phyloP scores from a whole-genome alignment of 805 yeast genomes.

The Blastobotrys terrestris region DNA sequence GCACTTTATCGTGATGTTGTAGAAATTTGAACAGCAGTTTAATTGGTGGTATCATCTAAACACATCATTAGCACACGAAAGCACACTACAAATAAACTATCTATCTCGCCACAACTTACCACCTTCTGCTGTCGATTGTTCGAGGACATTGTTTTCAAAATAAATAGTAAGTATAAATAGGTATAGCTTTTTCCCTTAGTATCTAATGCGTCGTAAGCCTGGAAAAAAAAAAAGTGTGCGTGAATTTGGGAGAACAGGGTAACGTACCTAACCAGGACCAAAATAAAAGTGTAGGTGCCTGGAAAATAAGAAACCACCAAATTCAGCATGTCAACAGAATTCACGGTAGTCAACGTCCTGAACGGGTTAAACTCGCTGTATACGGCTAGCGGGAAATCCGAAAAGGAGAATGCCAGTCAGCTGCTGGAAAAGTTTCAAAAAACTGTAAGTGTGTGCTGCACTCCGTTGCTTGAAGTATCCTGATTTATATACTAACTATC shows the following conservation, averaged over 20 bases:
- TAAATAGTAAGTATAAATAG: too few relatives aligned
- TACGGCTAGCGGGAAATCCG: slow-evolving; percentile 34
- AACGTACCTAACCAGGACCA: not conserved
- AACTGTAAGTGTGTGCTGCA: slow-evolving; percentile 27
- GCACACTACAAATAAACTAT: not conserved
- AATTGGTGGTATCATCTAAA: slow-evolving; percentile 79
- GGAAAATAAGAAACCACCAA: not conserved
- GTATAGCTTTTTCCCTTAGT: too few relatives aligned
- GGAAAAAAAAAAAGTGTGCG: not conserved
- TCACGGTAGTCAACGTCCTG: slow-evolving; percentile 5
- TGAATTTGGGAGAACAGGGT: not conserved
- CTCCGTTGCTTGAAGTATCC: not conserved
- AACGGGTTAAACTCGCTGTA: slow-evolving; percentile 44
- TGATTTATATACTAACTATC: slow-evolving; percentile 8
- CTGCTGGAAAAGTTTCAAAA: slow-evolving; percentile 80
- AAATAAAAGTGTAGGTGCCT: not conserved
- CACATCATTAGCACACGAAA: slow-evolving; percentile 3
- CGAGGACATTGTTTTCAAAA: not conserved
- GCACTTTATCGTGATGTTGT: slow-evolving; percentile 73
- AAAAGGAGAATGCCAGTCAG: slow-evolving; percentile 42
- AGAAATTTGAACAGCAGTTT: slow-evolving; percentile 81
- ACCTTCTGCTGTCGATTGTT: slow-evolving; percentile 40
- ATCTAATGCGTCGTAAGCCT: too few relatives aligned
- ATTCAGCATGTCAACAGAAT: not conserved
- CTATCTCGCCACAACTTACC: slow-evolving; percentile 24